These are phyloP conservation scores for Haplographium delicatum DNA, from an alignment of 495 filamentous ascomycete species.

Conservation along the genomic window DNA sequence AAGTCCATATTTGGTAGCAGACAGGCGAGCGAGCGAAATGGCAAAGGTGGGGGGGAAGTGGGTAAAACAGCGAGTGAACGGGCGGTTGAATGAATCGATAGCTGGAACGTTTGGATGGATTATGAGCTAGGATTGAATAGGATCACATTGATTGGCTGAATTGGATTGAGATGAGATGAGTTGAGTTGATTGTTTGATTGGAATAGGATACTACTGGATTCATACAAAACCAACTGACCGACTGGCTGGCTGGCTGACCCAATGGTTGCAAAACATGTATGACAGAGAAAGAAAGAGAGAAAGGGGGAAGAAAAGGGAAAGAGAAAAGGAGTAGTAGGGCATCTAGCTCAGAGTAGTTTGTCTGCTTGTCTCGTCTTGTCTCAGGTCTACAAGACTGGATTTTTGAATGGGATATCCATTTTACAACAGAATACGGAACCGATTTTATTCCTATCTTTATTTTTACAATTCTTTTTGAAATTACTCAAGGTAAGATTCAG, in stretches of 20 bases:
- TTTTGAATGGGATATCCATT: no score
- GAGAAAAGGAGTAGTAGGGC: background rate
- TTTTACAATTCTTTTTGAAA: no score
- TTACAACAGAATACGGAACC: no score
- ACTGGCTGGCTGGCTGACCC: background rate
- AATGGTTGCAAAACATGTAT: background rate
- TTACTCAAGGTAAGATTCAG: no score
- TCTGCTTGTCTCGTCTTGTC: conserved; percentile 1
- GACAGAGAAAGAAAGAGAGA: background rate
- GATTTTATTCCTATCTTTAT: no score
- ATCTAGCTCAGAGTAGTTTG: background rate
- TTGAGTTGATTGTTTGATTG: background rate
- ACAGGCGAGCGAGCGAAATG: background rate
- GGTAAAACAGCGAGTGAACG: no score
- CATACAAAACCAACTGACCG: no score
- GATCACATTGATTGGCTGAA: no score
- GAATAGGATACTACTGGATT: no score
- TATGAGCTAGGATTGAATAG: no score
- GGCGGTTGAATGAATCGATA: no score
- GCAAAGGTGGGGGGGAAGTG: background rate
- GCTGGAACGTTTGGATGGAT: no score
- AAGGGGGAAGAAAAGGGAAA: background rate
- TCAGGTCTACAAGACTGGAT: background rate
- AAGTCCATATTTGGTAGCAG: conserved; percentile 16
- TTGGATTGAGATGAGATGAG: background rate